Percentiles rank a stretch among this genome's conserved stretches.
Evolutionary conservation across 2,329 filamentous ascomycete species (phyloP).

Genomic region (Sarocladium oryzae): DNA sequence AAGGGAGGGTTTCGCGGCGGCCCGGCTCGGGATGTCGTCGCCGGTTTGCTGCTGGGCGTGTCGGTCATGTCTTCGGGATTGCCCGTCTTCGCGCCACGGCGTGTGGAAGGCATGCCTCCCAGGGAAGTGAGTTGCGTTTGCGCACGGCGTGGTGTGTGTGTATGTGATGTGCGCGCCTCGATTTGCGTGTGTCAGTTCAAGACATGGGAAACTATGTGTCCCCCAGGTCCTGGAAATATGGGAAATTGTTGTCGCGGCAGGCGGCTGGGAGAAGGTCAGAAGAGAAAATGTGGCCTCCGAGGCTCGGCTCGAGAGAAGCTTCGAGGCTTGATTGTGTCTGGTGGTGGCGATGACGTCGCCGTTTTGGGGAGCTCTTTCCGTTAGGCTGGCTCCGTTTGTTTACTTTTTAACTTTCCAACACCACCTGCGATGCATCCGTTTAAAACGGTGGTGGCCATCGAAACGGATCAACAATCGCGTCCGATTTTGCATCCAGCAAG

Average conservation of each 20-base stretch:
- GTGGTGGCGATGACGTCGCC: constrained; percentile 6
- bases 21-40: constrained; percentile 7
- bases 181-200: neutral
- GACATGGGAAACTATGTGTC: neutral
- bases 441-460: neutral
- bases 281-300: neutral
- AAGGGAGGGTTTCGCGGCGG: constrained; percentile 46
- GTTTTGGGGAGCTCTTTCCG: no score
- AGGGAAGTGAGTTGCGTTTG: no score
- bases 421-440: neutral
- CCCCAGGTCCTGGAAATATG: neutral
- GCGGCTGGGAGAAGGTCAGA: neutral
- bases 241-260: neutral
- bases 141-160: no score
- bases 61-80: neutral
- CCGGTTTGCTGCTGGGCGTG: neutral
- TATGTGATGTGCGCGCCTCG: no score
- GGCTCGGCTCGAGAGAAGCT: neutral
- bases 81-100: constrained; percentile 10
- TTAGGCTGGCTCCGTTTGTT: neutral
- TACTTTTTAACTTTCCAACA: no score
- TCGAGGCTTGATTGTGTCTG: neutral
- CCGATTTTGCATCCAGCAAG: no score
- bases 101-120: constrained; percentile 12
- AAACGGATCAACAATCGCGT: no score